Base-by-base conservation (phyloP, 1,139 yeast genomes). In the Suhomyces atakaporum region DNA sequence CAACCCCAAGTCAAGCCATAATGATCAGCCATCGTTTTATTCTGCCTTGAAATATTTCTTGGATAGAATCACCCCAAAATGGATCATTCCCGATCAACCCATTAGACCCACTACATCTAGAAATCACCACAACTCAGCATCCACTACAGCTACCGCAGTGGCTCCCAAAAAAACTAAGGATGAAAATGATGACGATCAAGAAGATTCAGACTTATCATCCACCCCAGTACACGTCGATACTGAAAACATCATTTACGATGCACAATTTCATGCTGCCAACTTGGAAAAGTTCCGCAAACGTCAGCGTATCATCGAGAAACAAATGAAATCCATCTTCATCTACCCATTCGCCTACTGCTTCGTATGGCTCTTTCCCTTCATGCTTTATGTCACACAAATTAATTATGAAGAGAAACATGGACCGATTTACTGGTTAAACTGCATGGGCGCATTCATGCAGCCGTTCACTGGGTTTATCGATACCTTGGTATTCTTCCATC, bases 401-500 rank as follows among this genome's bases (percentile, higher is more conserved):
- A 62, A 66, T 33, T 68, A 77, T 49, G 84, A 79, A 46, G 52
- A 65, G 33, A 44, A 45, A 2, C 71, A 66, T 43, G 72, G 74
- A 1, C 80, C 84, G 0, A 69, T 79, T 7, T 75, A 73, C 45
- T 84, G 94, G 85, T 60, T 86, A 29, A 75, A 78, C 38, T 75
- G 78, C 33, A 61, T 84, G 42, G 79, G 85, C 10, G 84, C 94
- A 0, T 81, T 82, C 50, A 79, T 82, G 73, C 89, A 84, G 57
- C 92, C 96, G 1, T 73, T 85, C 46, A 84, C 82, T 57, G 90
- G 95, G 33, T 72, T 81, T 32, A 81, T 88, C 25, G 95, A 89
- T 56, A 72, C 90, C 0, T 46, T 78, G 24, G 96, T 88, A 10
- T 88, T 86, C 53, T 66, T 84, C 29, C 75, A 81, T 44, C 72